A percentile compares a stretch with the other conserved stretches of the same genome.
These are phyloP conservation scores for Ascochyta pisi DNA, from an alignment of 2,329 filamentous ascomycete genomes.

Conservation along the genomic window DNA sequence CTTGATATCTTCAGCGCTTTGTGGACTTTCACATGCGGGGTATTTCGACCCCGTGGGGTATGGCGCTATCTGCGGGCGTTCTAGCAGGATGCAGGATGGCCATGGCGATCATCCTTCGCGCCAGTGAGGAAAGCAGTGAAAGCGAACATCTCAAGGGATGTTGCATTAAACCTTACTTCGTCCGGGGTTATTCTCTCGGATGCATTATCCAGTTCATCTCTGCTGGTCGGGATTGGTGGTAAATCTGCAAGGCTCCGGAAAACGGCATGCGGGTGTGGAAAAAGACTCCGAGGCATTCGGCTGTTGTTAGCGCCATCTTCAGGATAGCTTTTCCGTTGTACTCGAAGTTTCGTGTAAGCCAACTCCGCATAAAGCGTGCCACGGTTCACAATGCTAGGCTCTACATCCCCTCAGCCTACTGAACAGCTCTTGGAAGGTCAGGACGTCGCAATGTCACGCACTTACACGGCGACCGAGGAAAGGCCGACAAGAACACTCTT, in stretches of 20 bases:
- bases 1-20: constrained; percentile 3
- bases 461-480: constrained; percentile 17
- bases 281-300: constrained; percentile 11
- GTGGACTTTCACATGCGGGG: constrained; percentile 13
- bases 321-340: constrained; percentile 17
- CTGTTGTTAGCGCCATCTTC: neutral
- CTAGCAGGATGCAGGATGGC: constrained; percentile 13
- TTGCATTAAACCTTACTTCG: neutral
- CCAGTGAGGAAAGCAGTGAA: constrained; percentile 3
- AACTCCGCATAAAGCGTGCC: constrained; percentile 18
- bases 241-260: constrained; percentile 13
- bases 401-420: constrained; percentile 5
- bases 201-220: neutral
- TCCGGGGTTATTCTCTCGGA: neutral
- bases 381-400: constrained; percentile 10
- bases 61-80: neutral
- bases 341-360: constrained; percentile 10
- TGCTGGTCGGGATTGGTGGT: constrained; percentile 12
- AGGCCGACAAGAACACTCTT: constrained; percentile 6
- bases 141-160: neutral
- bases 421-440: neutral
- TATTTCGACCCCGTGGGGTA: constrained; percentile 14
- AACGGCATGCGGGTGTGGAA: constrained; percentile 16
- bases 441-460: constrained; percentile 21
- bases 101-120: constrained; percentile 12